Evolutionary conservation across 225 moss, liverwort and hornwort species (phyloP).

Genomic region (Climacium dendroides): DNA sequence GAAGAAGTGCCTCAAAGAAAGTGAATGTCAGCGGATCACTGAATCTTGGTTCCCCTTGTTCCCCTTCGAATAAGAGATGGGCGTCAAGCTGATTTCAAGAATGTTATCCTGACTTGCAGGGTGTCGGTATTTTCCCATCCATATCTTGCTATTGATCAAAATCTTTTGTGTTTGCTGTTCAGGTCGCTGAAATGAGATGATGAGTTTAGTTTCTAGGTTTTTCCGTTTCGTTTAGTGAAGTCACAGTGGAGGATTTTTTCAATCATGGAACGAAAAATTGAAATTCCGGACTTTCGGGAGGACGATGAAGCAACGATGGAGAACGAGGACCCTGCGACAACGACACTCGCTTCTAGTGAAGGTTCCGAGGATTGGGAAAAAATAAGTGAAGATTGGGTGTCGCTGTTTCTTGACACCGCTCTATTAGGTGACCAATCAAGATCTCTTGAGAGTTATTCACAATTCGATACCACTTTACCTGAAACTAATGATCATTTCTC

Average conservation of each 20-base stretch:
- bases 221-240: not conserved
- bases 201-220: not conserved
- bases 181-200: not conserved
- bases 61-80: not conserved
- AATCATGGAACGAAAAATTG: slow-evolving; percentile 22
- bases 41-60: not conserved
- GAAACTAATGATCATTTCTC: slow-evolving; percentile 3
- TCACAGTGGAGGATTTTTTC: not conserved
- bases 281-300: not conserved
- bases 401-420: slow-evolving; percentile 28
- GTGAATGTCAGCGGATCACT: not conserved
- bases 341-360: not conserved
- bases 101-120: not conserved
- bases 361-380: slow-evolving; percentile 30
- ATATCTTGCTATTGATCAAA: not conserved
- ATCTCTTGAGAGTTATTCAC: slow-evolving; percentile 7
- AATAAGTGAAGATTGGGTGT: slow-evolving; percentile 64
- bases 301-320: slow-evolving; percentile 1
- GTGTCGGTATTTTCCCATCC: not conserved
- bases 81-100: not conserved
- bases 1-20: not conserved
- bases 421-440: slow-evolving; percentile 13
- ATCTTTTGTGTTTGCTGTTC: not conserved
- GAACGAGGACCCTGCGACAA: not conserved
- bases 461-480: not conserved